phyloP scores from a whole-genome alignment of 202 grass and related monocot species.

The Elaeis oleifera region DNA sequence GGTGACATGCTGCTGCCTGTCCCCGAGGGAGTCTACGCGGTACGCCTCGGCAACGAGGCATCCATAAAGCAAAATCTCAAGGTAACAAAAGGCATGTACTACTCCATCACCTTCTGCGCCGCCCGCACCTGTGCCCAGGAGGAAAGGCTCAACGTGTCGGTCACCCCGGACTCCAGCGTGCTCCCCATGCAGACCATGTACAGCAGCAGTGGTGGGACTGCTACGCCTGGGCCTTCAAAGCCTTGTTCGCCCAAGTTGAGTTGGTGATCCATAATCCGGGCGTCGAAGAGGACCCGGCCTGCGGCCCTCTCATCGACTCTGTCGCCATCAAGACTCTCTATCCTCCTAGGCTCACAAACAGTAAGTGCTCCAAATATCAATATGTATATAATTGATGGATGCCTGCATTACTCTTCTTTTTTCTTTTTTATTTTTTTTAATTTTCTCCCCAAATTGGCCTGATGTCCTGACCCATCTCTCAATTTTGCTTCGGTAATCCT shows the following conservation, averaged over 20 bases:
- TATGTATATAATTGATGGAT: too few species aligned
- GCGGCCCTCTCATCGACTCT: slow-evolving; percentile 84
- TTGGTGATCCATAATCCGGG: slow-evolving; percentile 87
- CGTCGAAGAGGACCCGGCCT: slow-evolving; percentile 86
- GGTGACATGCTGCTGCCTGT: slow-evolving; percentile 95
- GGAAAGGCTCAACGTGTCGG: slow-evolving; percentile 75
- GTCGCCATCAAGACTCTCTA: slow-evolving; percentile 58
- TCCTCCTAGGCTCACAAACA: slow-evolving; percentile 39
- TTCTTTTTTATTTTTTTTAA: too few species aligned
- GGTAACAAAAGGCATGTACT: slow-evolving; percentile 48
- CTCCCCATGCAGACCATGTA: slow-evolving; percentile 95
- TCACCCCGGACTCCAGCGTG: slow-evolving; percentile 71
- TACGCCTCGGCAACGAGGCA: slow-evolving; percentile 89
- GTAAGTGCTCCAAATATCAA: not conserved
- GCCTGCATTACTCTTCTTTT: too few species aligned
- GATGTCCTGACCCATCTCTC: too few species aligned
- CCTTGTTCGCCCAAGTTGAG: slow-evolving; percentile 33
- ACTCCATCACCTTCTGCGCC: slow-evolving; percentile 86
- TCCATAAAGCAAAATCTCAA: slow-evolving; percentile 58
- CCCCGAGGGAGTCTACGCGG: slow-evolving; percentile 74
- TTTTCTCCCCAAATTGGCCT: too few species aligned
- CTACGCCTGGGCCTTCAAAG: slow-evolving; percentile 88
- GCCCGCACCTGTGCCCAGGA: slow-evolving; percentile 90
- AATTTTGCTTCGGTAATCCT: not conserved
- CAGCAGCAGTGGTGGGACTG: slow-evolving; percentile 92